Conservation (phyloP, 176 grass and related monocot species). For the Oryza nivara region DNA sequence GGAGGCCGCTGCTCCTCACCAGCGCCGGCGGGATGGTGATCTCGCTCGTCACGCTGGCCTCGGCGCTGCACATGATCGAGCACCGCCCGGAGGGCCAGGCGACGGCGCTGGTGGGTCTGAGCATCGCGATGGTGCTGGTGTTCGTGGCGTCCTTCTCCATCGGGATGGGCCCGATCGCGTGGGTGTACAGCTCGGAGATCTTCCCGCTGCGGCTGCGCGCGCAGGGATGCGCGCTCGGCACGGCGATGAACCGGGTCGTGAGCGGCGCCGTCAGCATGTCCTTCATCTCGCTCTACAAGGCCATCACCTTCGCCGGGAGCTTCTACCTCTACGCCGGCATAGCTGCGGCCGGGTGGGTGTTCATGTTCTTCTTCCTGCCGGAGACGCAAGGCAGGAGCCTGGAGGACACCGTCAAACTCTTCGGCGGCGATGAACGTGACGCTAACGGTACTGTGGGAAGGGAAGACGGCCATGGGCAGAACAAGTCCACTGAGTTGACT, state of each 20-base stretch:
- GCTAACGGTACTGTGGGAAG: not conserved
- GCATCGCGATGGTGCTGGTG: slow-evolving; percentile 58
- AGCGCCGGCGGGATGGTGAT: slow-evolving; percentile 76
- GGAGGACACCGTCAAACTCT: slow-evolving; percentile 76
- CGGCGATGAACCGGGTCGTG: slow-evolving; percentile 69
- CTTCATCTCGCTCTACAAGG: slow-evolving; percentile 74
- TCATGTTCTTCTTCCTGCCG: slow-evolving; percentile 75
- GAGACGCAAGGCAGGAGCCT: slow-evolving; percentile 71
- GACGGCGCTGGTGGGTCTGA: slow-evolving; percentile 39
- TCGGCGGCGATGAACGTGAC: slow-evolving; percentile 39
- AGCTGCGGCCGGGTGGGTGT: slow-evolving; percentile 63
- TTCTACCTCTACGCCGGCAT: slow-evolving; percentile 80
- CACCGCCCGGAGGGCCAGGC: not conserved
- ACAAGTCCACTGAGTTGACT: slow-evolving; percentile 44
- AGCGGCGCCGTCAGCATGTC: slow-evolving; percentile 76
- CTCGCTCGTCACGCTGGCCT: slow-evolving; percentile 57
- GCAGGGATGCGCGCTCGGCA: slow-evolving; percentile 67
- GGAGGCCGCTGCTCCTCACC: slow-evolving; percentile 74
- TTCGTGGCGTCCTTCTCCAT: slow-evolving; percentile 76
- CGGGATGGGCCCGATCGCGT: slow-evolving; percentile 76
- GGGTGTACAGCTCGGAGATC: slow-evolving; percentile 95
- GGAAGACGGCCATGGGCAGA: slow-evolving; percentile 5
- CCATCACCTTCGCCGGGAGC: slow-evolving; percentile 67
- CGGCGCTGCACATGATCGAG: slow-evolving; percentile 51
- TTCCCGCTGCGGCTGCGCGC: slow-evolving; percentile 76